These are phyloP conservation scores for Schizosaccharomyces versatilis DNA, from an alignment of 1,139 yeast genomes.

Conservation along the genomic window DNA sequence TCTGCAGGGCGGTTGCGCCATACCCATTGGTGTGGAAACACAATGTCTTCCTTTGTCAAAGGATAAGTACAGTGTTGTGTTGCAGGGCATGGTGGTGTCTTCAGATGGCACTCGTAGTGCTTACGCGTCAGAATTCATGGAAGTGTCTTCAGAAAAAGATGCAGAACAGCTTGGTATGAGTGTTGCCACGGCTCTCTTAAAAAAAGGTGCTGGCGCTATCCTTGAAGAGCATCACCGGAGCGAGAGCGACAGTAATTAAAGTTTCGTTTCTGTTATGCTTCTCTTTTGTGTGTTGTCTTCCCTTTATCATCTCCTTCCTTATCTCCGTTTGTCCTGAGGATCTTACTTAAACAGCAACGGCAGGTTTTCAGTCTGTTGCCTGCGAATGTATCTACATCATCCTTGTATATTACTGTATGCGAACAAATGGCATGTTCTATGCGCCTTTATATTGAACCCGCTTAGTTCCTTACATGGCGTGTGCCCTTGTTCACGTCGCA, in stretches of 20 bases:
- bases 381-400: no score
- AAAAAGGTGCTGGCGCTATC: constrained; percentile 62
- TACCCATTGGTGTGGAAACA: constrained; percentile 69
- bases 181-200: constrained; percentile 46
- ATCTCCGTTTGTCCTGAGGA: not conserved
- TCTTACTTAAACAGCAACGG: not conserved
- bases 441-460: no score
- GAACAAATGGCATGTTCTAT: no score
- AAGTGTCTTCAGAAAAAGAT: constrained; percentile 29
- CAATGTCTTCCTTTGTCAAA: constrained; percentile 28
- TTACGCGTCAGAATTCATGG: constrained; percentile 26
- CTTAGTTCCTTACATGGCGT: no score
- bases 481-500: no score
- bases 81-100: constrained; percentile 49
- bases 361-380: no score
- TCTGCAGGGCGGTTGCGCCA: constrained; percentile 93
- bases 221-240: constrained; percentile 44
- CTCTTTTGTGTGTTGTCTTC: no score
- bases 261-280: not conserved
- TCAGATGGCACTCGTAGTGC: constrained; percentile 61
- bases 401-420: no score
- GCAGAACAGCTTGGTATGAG: constrained; percentile 49
- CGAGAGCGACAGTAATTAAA: constrained; percentile 4
- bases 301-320: not conserved
- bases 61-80: constrained; percentile 23